A percentile compares a stretch with the other conserved stretches of the same genome.
Evolutionary conservation across 148 eudicot species (phyloP).

Genomic region (Rhododendron vialii): DNA sequence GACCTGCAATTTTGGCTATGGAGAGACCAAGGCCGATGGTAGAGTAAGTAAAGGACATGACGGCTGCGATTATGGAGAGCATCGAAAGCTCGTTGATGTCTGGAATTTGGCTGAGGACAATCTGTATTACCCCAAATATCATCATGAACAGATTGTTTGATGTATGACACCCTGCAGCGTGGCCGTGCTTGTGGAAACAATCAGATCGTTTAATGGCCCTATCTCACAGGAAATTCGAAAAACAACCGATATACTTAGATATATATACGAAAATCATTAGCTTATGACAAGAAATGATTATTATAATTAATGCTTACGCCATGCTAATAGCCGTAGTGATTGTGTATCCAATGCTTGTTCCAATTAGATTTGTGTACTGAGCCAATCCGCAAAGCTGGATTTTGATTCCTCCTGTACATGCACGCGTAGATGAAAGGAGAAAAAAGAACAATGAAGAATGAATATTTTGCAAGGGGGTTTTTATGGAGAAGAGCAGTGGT

Average conservation of each 20-base stretch:
- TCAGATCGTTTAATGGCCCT: conserved; percentile 63
- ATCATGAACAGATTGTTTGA: conserved; percentile 40
- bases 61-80: conserved; percentile 58
- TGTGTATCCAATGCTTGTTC: conserved; percentile 56
- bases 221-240: not conserved
- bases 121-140: conserved; percentile 37
- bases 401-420: conserved; percentile 41
- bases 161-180: conserved; percentile 35
- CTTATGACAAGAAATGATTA: not conserved
- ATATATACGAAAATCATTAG: not conserved
- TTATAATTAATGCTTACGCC: conserved; percentile 33
- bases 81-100: conserved; percentile 57
- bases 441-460: not conserved
- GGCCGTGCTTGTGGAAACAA: conserved; percentile 58
- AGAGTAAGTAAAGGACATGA: conserved; percentile 66
- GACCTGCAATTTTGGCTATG: conserved; percentile 51
- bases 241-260: not conserved
- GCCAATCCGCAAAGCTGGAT: conserved; percentile 42
- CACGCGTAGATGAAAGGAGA: not conserved
- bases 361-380: conserved; percentile 49
- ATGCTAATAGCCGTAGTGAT: conserved; percentile 64
- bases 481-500: not conserved
- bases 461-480: not conserved
- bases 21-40: conserved; percentile 62
- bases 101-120: conserved; percentile 56